A percentile compares a stretch with the other conserved stretches of the same genome.
Conservation (phyloP, 2,329 filamentous ascomycete genomes). For the Chaetomiaceae sp. region DNA sequence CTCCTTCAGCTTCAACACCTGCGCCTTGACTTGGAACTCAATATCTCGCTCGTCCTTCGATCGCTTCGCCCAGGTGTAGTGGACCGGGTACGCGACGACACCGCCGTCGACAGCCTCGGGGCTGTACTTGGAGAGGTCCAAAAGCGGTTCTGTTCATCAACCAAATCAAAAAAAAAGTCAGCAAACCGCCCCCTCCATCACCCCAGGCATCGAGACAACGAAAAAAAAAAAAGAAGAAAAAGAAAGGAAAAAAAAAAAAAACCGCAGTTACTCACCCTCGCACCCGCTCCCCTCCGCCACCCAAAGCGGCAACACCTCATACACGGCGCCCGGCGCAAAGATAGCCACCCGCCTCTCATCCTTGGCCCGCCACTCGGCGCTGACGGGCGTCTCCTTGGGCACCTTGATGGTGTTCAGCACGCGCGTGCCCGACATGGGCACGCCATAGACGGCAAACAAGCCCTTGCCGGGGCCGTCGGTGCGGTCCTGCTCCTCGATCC, state of each 20-base stretch:
- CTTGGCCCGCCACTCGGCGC: conserved; percentile 26
- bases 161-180: no score
- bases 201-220: no score
- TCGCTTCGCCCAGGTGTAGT: conserved; percentile 31
- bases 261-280: conserved; percentile 39
- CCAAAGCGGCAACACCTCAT: conserved; percentile 48
- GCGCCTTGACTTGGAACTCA: conserved; percentile 35
- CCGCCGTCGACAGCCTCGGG: conserved; percentile 25
- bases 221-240: not conserved
- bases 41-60: conserved; percentile 28
- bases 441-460: conserved; percentile 41
- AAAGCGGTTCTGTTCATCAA: conserved; percentile 16
- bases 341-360: conserved; percentile 41
- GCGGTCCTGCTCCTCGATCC: conserved; percentile 44
- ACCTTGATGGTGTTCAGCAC: conserved; percentile 37
- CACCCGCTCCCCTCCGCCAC: conserved; percentile 42
- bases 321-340: conserved; percentile 50
- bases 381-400: conserved; percentile 26
- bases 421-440: conserved; percentile 35
- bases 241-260: not conserved
- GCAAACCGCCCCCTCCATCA: no score
- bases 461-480: conserved; percentile 34
- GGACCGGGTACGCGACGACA: conserved; percentile 31
- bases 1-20: conserved; percentile 32
- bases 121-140: conserved; percentile 30